Base-by-base conservation (phyloP, 2,329 filamentous ascomycete genomes). In the Sclerotinia borealis region DNA sequence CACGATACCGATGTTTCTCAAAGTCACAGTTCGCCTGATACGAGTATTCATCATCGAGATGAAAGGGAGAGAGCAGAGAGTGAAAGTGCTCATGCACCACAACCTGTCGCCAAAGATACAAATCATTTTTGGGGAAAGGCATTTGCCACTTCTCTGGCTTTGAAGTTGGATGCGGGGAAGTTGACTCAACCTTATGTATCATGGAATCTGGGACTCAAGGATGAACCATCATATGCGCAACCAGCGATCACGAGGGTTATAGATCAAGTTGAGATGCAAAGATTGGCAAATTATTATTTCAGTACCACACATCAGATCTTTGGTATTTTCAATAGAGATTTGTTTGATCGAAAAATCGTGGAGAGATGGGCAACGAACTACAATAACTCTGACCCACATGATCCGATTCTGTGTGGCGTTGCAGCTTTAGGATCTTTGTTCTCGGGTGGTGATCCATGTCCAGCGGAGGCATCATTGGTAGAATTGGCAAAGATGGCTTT, bases 371-470 rank as follows among this genome's bases (percentile, higher is more conserved):
- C 41, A 45, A 68, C 45, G 68, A 74, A 62, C 72, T 78, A 63
- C 27, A 36, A 61, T 29, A 25, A n/a, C 22, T 55, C 36, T 0
- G 59, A 61, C 37, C 59, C 59, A 4, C 59, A 61, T 37, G 75
- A 76, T 52, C 73, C 74, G 5, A 59, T 74, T 7, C 67, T 75
- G 3, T 71, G 72, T 56, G 73, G 73, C 9, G 68, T 76, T 3
- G 64, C 75, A 29, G 73, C 70, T 5, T 59, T 76, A 11, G 74
- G 73, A 17, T 76, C 73, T n/a, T 67, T 74, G 13, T 77, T 77
- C 52, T 72, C 69, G 1, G 59, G 70, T 13, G 63, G 61, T 8
- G 59, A 67, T 50, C 69, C 68, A 19, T 59, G 39, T 27, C 50
- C 60, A 6, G 54, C 62, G 1, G 76, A 77, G 64, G 67, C 65